These are phyloP conservation scores for Neocucurbitaria cava DNA, from an alignment of 2,329 filamentous ascomycete genomes.

Conservation along the genomic window DNA sequence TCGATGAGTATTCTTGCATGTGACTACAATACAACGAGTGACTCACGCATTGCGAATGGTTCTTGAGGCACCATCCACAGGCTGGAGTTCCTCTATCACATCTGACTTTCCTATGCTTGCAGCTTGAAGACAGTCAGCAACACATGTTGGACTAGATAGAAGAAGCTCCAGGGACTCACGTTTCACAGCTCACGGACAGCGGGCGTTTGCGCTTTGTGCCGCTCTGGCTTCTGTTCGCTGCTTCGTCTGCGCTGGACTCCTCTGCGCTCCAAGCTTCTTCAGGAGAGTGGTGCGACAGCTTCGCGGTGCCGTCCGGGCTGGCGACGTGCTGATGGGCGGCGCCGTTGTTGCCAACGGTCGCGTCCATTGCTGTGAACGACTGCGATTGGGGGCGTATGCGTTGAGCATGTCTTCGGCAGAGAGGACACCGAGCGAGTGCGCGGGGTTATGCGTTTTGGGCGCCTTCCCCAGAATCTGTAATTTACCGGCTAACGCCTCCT, in stretches of 20 bases:
- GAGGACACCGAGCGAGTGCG: constrained; percentile 23
- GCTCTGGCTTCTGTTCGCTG: constrained; percentile 42
- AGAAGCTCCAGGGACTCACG: constrained; percentile 39
- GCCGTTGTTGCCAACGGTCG: constrained; percentile 23
- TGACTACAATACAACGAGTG: constrained; percentile 1
- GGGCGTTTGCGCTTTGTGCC: constrained; percentile 58
- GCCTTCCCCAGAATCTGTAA: constrained; percentile 33
- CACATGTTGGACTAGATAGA: background rate
- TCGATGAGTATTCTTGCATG: constrained; percentile 4
- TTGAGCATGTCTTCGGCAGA: constrained; percentile 23
- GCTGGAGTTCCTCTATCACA: constrained; percentile 75
- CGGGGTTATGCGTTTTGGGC: constrained; percentile 26
- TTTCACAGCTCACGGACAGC: constrained; percentile 68
- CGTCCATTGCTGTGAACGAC: constrained; percentile 44
- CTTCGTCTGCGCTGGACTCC: constrained; percentile 52
- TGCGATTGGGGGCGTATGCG: constrained; percentile 30
- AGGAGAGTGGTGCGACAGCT: constrained; percentile 44
- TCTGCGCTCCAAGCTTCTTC: constrained; percentile 44
- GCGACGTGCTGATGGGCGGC: constrained; percentile 34
- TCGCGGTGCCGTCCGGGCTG: constrained; percentile 40
- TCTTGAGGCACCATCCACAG: constrained; percentile 75
- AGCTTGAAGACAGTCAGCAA: constrained; percentile 42
- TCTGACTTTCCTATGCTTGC: constrained; percentile 79
- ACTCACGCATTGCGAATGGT: constrained; percentile 65
- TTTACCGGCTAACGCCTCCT: constrained; percentile 6